phyloP scores from a whole-genome alignment of 345 rosid genomes.

The Salix koriyanagi region DNA sequence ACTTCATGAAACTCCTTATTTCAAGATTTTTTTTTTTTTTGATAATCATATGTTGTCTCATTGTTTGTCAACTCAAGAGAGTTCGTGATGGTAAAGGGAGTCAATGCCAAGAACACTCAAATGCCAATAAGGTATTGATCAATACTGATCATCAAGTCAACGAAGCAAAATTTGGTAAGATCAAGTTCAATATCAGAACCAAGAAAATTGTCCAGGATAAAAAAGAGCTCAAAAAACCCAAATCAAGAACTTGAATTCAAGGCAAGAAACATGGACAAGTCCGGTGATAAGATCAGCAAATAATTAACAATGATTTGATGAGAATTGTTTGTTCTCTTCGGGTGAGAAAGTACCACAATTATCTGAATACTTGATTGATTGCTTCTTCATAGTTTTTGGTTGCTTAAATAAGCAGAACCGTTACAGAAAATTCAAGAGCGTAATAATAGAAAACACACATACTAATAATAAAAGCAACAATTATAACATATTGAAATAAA shows the following conservation, averaged over 20 bases:
- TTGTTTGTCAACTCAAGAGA: constrained; percentile 22
- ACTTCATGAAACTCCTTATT: too few species aligned
- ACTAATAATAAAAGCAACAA: too few species aligned
- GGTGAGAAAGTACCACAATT: not conserved
- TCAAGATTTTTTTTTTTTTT: not conserved
- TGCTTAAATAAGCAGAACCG: not conserved
- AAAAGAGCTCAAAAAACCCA: not conserved
- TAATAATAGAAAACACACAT: not conserved
- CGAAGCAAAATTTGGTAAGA: not conserved
- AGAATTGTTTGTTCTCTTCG: too few species aligned
- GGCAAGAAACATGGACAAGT: not conserved
- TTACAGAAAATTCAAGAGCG: too few species aligned
- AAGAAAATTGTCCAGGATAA: not conserved
- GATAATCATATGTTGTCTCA: not conserved
- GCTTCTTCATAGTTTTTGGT: too few species aligned
- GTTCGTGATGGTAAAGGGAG: constrained; percentile 17
- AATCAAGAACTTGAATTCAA: constrained; percentile 1
- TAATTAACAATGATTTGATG: too few species aligned
- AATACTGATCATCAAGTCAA: not conserved
- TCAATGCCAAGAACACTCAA: constrained; percentile 5
- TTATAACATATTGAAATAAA: too few species aligned
- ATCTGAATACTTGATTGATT: not conserved
- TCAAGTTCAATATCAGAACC: constrained; percentile 11
- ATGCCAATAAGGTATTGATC: not conserved
- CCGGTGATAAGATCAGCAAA: too few species aligned